Conservation (phyloP, 2,329 filamentous ascomycete species). For the Pleurostoma richardsiae region DNA sequence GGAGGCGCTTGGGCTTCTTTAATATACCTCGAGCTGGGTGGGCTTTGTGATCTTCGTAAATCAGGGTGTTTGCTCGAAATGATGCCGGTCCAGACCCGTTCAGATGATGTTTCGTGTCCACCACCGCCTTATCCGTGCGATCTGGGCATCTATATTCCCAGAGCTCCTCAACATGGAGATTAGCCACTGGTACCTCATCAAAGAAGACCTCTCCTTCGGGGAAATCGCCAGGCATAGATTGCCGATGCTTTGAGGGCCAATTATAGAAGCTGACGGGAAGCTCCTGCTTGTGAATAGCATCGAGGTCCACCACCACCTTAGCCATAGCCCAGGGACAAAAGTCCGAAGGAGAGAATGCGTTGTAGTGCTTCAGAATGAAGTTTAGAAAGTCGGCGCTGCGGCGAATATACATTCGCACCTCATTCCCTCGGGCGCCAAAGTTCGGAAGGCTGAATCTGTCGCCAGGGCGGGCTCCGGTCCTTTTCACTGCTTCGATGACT, state of each 20-base stretch:
- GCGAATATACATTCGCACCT: background rate
- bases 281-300: conserved; percentile 24
- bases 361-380: conserved; percentile 13
- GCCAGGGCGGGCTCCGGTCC: background rate
- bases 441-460: background rate
- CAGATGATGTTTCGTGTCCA: too few relatives aligned
- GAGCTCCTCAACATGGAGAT: conserved; percentile 10
- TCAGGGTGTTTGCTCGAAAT: conserved; percentile 5
- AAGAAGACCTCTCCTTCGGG: conserved; percentile 13
- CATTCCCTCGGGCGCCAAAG: background rate
- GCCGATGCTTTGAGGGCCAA: conserved; percentile 10
- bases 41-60: conserved; percentile 3
- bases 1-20: too few relatives aligned
- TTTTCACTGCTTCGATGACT: background rate
- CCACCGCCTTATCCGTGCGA: background rate
- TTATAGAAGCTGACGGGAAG: conserved; percentile 22
- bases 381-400: conserved; percentile 14
- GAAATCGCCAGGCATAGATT: conserved; percentile 16
- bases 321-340: conserved; percentile 12
- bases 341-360: conserved; percentile 9
- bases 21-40: background rate
- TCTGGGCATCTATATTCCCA: conserved; percentile 12
- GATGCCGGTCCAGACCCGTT: too few relatives aligned
- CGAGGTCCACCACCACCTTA: conserved; percentile 24
- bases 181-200: conserved; percentile 14